Evolutionary conservation across 2,329 filamentous ascomycete species (phyloP).

Genomic region (Cytospora piceae): DNA sequence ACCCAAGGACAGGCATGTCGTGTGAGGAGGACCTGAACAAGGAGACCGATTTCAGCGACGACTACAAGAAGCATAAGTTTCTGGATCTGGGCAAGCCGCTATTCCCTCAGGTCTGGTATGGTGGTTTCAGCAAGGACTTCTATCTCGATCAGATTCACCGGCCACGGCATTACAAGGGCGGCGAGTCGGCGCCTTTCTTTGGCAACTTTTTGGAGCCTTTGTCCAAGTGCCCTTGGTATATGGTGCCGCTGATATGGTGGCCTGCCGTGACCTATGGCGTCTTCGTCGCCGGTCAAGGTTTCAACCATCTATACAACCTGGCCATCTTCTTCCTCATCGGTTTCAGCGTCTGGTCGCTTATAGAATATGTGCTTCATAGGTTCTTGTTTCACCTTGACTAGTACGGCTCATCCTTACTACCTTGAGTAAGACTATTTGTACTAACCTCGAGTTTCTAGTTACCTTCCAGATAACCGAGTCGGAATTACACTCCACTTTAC

Average conservation of each 20-base stretch:
- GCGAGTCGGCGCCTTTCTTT: constrained; percentile 89
- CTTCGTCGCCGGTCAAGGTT: constrained; percentile 64
- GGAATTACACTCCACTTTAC: constrained; percentile 87
- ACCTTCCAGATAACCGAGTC: constrained; percentile 89
- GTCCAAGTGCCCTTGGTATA: constrained; percentile 92
- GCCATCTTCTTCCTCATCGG: constrained; percentile 71
- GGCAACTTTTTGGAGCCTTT: constrained; percentile 99
- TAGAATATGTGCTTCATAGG: constrained; percentile 88
- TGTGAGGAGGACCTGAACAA: constrained; percentile 82
- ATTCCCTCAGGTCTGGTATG: constrained; percentile 83
- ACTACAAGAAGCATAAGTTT: constrained; percentile 93
- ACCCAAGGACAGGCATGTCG: constrained; percentile 83
- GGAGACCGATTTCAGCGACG: constrained; percentile 75
- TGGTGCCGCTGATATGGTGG: constrained; percentile 83
- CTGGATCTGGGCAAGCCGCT: constrained; percentile 85
- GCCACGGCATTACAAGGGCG: constrained; percentile 93
- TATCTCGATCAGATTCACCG: constrained; percentile 96
- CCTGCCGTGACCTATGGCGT: constrained; percentile 78
- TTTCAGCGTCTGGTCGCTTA: constrained; percentile 80
- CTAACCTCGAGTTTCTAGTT: constrained; percentile 52
- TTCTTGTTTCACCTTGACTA: constrained; percentile 93
- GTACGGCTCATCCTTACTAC: constrained; percentile 56
- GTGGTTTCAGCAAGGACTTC: constrained; percentile 92
- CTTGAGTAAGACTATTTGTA: neutral
- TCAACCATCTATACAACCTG: constrained; percentile 53